These are phyloP conservation scores for Linnemannia zychae DNA, from an alignment of 192 early-diverging fungal species.

Conservation along the genomic window DNA sequence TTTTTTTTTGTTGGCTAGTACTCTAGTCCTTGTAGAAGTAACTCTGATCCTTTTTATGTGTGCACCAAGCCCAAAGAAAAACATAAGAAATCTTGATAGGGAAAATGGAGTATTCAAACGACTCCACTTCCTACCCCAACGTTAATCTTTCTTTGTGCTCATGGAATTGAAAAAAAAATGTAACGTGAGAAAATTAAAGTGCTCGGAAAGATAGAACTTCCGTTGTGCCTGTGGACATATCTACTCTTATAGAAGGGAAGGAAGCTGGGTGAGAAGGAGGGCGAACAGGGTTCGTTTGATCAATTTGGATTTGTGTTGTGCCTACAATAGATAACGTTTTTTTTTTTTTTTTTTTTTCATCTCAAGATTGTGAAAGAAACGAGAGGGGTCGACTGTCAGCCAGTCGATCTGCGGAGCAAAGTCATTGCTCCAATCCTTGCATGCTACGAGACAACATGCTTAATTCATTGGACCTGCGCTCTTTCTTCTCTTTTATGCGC, in stretches of 20 bases:
- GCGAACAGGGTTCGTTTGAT: neutral
- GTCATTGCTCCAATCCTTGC: neutral
- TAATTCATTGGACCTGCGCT: neutral
- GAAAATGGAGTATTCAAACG: neutral
- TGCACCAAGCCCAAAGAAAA: neutral
- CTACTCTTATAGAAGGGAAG: too few relatives aligned
- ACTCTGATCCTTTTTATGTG: neutral
- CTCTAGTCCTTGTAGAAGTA: neutral
- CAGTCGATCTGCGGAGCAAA: neutral
- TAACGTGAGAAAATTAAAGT: constrained; percentile 1
- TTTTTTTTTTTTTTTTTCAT: too few relatives aligned
- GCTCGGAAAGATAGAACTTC: constrained; percentile 7
- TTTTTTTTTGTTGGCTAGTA: neutral
- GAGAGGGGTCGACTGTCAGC: neutral
- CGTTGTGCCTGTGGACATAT: neutral
- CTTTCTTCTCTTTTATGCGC: too few relatives aligned
- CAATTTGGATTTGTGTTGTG: too few relatives aligned
- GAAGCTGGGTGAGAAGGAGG: too few relatives aligned
- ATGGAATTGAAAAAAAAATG: neutral
- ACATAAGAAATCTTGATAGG: neutral
- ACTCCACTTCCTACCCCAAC: neutral
- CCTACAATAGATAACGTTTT: too few relatives aligned
- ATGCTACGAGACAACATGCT: neutral
- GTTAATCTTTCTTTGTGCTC: constrained; percentile 3
- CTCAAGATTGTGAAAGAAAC: neutral